Evolutionary conservation across 768 basidiomycete species (phyloP).

Genomic region (Dentipellis sp.): DNA sequence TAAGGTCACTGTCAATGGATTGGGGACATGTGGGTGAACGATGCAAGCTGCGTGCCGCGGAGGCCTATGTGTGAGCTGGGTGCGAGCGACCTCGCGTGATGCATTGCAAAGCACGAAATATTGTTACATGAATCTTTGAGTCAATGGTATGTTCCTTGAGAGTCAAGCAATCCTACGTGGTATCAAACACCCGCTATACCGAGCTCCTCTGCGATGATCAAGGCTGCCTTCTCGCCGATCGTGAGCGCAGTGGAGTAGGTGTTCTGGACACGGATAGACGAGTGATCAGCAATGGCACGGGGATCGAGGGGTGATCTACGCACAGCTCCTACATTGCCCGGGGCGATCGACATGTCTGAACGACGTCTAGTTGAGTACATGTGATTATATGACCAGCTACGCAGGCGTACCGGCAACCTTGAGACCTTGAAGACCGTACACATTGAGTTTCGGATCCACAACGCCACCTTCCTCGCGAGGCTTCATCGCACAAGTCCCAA

Average conservation of each 20-base stretch:
- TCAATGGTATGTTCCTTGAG: too few species aligned
- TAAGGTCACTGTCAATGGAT: too few species aligned
- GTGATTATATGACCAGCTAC: not conserved
- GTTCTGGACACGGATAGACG: conserved; percentile 17
- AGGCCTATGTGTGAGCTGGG: too few species aligned
- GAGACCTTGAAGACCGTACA: conserved; percentile 47
- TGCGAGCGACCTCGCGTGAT: too few species aligned
- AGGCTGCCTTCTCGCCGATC: conserved; percentile 51
- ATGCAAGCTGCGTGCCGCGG: too few species aligned
- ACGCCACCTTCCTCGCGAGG: conserved; percentile 46
- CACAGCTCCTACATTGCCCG: conserved; percentile 25
- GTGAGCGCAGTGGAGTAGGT: conserved; percentile 32
- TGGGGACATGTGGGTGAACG: too few species aligned
- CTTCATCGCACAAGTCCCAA: conserved; percentile 66
- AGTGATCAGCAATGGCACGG: not conserved
- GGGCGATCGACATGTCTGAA: conserved; percentile 28
- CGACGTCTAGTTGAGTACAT: not conserved
- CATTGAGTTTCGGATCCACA: conserved; percentile 48
- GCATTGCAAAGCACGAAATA: too few species aligned
- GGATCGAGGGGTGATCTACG: not conserved
- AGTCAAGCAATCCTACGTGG: too few species aligned
- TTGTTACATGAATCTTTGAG: too few species aligned
- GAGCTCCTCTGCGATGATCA: conserved; percentile 45
- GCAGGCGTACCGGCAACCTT: conserved; percentile 33
- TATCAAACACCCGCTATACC: conserved; percentile 10